Evolutionary conservation across 1,284 basidiomycete genomes (phyloP), one percentile per base, ranked within the genome.

Genomic region (Ustilago trichophora): DNA sequence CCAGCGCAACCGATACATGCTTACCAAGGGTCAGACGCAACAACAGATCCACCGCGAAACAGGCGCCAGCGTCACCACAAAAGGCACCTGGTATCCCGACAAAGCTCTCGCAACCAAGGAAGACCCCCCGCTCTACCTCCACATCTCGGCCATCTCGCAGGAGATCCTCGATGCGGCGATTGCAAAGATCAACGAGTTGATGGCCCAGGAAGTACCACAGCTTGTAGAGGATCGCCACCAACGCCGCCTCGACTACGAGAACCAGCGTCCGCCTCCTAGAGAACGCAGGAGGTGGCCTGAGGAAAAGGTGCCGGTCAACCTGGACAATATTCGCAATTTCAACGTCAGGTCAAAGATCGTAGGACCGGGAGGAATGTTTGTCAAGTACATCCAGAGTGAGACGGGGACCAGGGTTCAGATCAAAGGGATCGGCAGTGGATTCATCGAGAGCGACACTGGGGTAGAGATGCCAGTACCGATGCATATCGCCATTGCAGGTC

Each of bases 321-420:
- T 98, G 46, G 93, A 98, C 25, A 89, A 88, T 44, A 87, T 98
- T 73, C 87, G 94, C 42, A 98, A 97, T 83, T 98, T 98, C 83
- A 98, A 98, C 80, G 89, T 98, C 50, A 87, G 96, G 53, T 93
- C 94, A 12, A 98, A 98, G 83, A 91, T 97, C 22, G 95, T 98
- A 34, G 95, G 95, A 5, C 96, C 95, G 9, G 88, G 88, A 59
- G 85, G 32, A 15, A 89, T 93, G 80, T 98, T 98, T 80, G 95
- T 98, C 70, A 98, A 98, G 84, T 94, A 93, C 80, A 98, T 98
- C 68, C 95, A 98, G 83, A 88, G 89, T 76, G 95, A 98, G 83
- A 98, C 95, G 0, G 89, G 90, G 31, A 95, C 93, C 13, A 87
- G 95, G 64, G 95, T 98, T n/a, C 95, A 98, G 82, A 97, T 98